phyloP scores from a whole-genome alignment of 495 filamentous ascomycete species.

The Lasiosphaeria miniovina region DNA sequence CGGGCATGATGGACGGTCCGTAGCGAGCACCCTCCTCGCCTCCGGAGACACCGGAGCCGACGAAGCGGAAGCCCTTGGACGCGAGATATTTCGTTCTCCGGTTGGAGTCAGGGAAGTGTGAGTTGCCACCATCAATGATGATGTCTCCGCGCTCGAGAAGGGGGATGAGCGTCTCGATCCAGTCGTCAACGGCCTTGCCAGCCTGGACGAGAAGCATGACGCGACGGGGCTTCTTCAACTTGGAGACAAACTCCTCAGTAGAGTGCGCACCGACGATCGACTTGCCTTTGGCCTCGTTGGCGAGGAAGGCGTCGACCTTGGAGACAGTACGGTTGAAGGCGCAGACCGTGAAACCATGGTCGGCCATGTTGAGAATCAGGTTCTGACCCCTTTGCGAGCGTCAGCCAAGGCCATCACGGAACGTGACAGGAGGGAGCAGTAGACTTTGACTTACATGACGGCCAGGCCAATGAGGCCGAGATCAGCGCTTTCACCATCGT shows the following conservation, averaged over 20 bases:
- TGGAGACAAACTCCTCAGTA: conserved; percentile 86
- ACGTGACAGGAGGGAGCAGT: conserved; percentile 9
- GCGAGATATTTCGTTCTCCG: conserved; percentile 83
- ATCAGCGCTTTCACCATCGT: conserved; percentile 62
- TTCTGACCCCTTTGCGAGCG: conserved; percentile 62
- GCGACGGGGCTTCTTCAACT: conserved; percentile 93
- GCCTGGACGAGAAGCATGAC: conserved; percentile 99
- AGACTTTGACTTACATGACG: conserved; percentile 68
- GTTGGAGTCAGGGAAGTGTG: conserved; percentile 98
- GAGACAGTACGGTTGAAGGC: conserved; percentile 96
- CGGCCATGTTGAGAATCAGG: conserved; percentile 96
- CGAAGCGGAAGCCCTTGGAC: conserved; percentile 88
- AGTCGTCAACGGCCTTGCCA: conserved; percentile 95
- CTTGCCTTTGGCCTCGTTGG: conserved; percentile 93
- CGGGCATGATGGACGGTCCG: conserved; percentile 96
- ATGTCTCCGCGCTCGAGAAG: conserved; percentile 90
- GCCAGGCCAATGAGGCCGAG: conserved; percentile 99
- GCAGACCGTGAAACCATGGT: conserved; percentile 92
- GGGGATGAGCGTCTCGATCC: conserved; percentile 92
- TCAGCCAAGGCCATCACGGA: conserved; percentile 6
- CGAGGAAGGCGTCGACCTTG: conserved; percentile 95
- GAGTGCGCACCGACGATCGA: conserved; percentile 90
- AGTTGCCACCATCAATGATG: conserved; percentile 99
- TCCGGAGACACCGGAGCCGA: conserved; percentile 96
- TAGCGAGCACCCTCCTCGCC: conserved; percentile 99